phyloP scores from a whole-genome alignment of 192 early-diverging fungal genomes.

The Chytriomyces confervae region DNA sequence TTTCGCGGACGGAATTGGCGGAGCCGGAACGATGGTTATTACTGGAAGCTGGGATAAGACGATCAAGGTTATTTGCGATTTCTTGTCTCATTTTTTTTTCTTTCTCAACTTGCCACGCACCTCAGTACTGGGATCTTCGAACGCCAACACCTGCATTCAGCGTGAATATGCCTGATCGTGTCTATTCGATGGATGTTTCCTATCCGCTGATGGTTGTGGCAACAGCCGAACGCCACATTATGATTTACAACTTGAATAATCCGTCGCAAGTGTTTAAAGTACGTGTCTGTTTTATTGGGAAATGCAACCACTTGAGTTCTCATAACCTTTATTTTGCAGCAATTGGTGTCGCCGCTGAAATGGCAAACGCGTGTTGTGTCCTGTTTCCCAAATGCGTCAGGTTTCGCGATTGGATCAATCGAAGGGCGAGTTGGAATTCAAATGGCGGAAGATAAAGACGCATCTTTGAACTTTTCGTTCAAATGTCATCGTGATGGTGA shows the following conservation, averaged over 20 bases:
- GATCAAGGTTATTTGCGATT: conserved; percentile 57
- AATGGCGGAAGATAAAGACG: conserved; percentile 84
- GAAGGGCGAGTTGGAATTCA: conserved; percentile 95
- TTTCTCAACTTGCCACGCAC: background rate
- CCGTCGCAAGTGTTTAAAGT: conserved; percentile 78
- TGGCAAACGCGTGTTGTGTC: conserved; percentile 84
- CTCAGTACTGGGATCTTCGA: conserved; percentile 93
- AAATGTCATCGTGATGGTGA: conserved; percentile 87
- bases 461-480: conserved; percentile 83
- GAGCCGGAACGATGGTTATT: conserved; percentile 68
- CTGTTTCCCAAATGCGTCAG: conserved; percentile 77
- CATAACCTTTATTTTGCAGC: background rate
- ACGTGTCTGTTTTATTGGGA: background rate
- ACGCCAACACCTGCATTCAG: conserved; percentile 74
- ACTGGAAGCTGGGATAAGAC: conserved; percentile 98
- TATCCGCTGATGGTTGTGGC: conserved; percentile 87
- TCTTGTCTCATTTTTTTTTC: conserved; percentile 2
- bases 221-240: conserved; percentile 85
- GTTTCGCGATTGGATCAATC: conserved; percentile 91
- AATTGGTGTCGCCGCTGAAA: conserved; percentile 70
- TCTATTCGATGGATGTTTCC: conserved; percentile 86
- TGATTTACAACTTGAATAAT: conserved; percentile 81
- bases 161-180: conserved; percentile 82
- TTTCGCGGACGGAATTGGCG: conserved; percentile 71
- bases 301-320: background rate